phyloP scores from a whole-genome alignment of 2,329 filamentous ascomycete genomes.

The Alternaria viburni region DNA sequence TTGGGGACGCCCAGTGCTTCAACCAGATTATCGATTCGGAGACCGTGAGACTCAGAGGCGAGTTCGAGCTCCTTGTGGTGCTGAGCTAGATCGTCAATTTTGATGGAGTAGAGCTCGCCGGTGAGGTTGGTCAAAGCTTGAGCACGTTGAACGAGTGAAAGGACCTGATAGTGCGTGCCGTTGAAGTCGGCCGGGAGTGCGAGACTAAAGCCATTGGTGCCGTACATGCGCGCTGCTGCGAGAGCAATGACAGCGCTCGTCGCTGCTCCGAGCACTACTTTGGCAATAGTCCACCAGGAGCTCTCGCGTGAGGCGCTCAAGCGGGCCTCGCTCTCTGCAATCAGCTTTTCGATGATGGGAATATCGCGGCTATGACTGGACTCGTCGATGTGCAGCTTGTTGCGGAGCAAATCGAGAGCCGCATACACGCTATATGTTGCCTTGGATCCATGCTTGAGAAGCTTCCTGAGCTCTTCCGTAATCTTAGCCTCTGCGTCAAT shows the following conservation, averaged over 20 bases:
- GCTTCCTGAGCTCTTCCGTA: constrained; percentile 17
- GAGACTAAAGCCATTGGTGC: neutral
- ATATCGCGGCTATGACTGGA: neutral
- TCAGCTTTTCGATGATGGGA: neutral
- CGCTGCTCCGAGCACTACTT: neutral
- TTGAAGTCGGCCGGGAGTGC: neutral
- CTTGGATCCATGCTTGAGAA: constrained; percentile 19
- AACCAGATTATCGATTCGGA: constrained; percentile 32
- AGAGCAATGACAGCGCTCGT: neutral
- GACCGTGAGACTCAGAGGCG: constrained; percentile 8
- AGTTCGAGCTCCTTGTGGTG: constrained; percentile 8
- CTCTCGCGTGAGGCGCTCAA: neutral
- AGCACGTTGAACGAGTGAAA: constrained; percentile 14
- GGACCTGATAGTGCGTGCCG: constrained; percentile 1
- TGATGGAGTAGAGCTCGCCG: constrained; percentile 10
- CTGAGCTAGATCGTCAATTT: constrained; percentile 13
- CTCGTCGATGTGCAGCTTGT: neutral
- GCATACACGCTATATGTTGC: constrained; percentile 21
- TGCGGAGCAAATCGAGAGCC: constrained; percentile 20
- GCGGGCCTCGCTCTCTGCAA: neutral
- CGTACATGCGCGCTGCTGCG: neutral
- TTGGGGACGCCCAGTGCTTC: constrained; percentile 32
- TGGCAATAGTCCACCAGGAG: neutral
- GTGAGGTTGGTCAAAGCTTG: constrained; percentile 15
- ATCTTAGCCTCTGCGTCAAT: constrained; percentile 11